Evolutionary conservation across 257 asterid species (phyloP).

Genomic region (Fraxinus anomala): DNA sequence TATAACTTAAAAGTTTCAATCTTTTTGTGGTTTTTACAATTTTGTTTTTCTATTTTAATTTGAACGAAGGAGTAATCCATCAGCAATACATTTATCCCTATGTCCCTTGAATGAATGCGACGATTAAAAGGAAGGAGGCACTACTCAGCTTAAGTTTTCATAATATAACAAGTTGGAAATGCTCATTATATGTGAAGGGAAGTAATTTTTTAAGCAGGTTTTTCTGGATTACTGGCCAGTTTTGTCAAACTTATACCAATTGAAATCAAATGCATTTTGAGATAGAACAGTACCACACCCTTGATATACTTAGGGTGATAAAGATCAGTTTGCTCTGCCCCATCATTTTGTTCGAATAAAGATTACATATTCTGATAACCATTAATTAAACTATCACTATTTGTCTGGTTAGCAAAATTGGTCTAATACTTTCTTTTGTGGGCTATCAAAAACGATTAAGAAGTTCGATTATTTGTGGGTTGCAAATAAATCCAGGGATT

Average conservation of each 20-base stretch:
- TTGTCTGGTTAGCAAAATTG: not conserved
- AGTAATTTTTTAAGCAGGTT: not conserved
- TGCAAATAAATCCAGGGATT: slow-evolving; percentile 43
- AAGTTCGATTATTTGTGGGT: slow-evolving; percentile 15
- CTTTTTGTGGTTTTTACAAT: not conserved
- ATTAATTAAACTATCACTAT: not conserved
- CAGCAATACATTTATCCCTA: not conserved
- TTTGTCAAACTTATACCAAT: not conserved
- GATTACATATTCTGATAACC: not conserved
- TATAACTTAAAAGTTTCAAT: slow-evolving; percentile 9
- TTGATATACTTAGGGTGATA: not conserved
- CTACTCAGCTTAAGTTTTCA: not conserved
- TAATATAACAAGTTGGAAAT: not conserved
- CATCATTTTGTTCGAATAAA: not conserved
- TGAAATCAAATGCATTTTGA: not conserved
- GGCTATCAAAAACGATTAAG: slow-evolving; percentile 1
- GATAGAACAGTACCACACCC: not conserved
- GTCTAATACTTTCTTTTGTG: not conserved
- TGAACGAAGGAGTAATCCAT: not conserved
- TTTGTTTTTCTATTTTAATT: not conserved
- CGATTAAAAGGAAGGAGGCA: not conserved
- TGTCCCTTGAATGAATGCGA: not conserved
- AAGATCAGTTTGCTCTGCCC: not conserved
- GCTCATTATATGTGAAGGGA: not conserved
- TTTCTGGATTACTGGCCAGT: not conserved